Base-by-base conservation (phyloP, 148 eudicot species). In the Talinum fruticosum region DNA sequence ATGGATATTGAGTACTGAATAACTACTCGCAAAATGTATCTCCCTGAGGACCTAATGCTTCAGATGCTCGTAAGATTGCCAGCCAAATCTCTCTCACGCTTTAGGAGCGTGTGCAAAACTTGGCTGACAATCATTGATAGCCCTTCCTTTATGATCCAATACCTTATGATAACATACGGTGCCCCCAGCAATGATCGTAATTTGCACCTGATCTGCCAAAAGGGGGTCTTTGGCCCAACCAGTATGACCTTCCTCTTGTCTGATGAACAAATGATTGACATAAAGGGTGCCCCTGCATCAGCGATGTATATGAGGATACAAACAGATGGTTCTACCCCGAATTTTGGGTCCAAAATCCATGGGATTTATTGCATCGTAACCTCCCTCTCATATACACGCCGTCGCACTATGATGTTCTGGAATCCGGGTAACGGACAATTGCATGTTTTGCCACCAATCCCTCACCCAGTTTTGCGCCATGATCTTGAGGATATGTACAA, bases 371-470 rank as follows among this genome's bases (percentile, higher is more conserved):
- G 41, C 32, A 36, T 68, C 8, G 7, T 2, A 13, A 68, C 5
- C 10, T 18, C 2, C 2, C 41, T 12, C 16, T 1, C 5, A 23
- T 1, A 4, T 35, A 5, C 72, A 21, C 4, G 26, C 2, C 10
- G 44, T 34, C 6, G 45, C 14, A 35, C 47, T 21, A 5, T 35
- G 28, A 13, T 68, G 28, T 36, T 68, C 13, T 68, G 72, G 72
- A 68, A 68, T 35, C 45, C 72, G 1, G 72, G 72, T 10, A 68
- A 21, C 23, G 35, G 72, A 68, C 44, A 68, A 68, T 21, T 68
- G 24, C 72, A 68, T 37, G 72, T 68, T 6, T n/a, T 37, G 12
- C 72, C 72, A 6, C 72, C 72, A 16, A 68, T 68, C 14, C 72
- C 47, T 68, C 24, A 23, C 2, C 10, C 72, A 4, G 14, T 19